Conservation (phyloP, 495 filamentous ascomycete genomes). For the Xylaria grammica region DNA sequence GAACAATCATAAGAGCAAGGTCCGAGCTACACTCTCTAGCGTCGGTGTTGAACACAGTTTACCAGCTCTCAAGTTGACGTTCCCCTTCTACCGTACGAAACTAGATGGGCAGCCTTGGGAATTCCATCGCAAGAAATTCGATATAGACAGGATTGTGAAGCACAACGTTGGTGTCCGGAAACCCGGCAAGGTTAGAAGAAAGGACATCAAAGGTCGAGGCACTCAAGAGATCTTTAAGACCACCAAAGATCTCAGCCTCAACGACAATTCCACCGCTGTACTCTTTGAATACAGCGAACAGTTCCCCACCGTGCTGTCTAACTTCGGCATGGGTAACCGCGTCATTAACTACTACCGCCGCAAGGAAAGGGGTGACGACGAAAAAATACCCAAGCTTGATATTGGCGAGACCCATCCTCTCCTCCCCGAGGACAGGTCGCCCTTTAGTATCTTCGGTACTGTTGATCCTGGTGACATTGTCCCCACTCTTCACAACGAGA, state of each 20-base stretch:
- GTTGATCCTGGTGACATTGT: constrained; percentile 88
- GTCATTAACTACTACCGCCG: constrained; percentile 96
- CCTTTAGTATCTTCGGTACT: constrained; percentile 92
- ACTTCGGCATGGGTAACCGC: constrained; percentile 95
- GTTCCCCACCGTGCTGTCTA: constrained; percentile 86
- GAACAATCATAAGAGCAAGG: constrained; percentile 94
- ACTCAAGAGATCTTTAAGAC: constrained; percentile 74
- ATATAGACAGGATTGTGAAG: constrained; percentile 61
- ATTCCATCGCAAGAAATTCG: constrained; percentile 79
- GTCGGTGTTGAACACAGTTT: constrained; percentile 87
- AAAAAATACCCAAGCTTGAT: constrained; percentile 52
- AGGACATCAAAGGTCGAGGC: constrained; percentile 75
- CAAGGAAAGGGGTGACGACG: constrained; percentile 76
- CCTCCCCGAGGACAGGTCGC: constrained; percentile 90
- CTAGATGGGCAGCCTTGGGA: constrained; percentile 82
- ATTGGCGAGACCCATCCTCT: constrained; percentile 87
- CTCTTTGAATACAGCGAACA: constrained; percentile 97
- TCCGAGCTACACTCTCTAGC: constrained; percentile 86
- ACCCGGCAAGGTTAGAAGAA: constrained; percentile 74
- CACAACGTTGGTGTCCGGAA: constrained; percentile 62
- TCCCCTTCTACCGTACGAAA: constrained; percentile 91
- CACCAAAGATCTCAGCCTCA: constrained; percentile 77
- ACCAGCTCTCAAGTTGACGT: constrained; percentile 87
- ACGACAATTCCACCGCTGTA: constrained; percentile 84
- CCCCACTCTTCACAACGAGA: constrained; percentile 88